phyloP scores from a whole-genome alignment of 192 early-diverging fungal genomes.

The Entomortierella beljakovae region DNA sequence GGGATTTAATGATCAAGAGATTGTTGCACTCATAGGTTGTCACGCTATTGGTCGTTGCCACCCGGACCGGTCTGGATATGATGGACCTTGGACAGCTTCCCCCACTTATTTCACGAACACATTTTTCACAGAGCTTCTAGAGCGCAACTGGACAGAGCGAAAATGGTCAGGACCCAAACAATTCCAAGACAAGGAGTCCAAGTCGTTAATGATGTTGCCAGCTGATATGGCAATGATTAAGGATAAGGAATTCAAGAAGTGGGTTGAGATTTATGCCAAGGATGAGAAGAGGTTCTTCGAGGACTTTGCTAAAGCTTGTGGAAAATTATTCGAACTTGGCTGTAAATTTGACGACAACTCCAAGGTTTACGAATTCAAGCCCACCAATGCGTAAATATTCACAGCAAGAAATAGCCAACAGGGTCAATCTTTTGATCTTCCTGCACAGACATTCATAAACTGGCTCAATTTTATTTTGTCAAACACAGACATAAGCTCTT shows the following conservation, averaged over 20 bases:
- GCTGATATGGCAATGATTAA: constrained; percentile 72
- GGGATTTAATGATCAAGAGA: constrained; percentile 76
- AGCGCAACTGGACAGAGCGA: constrained; percentile 87
- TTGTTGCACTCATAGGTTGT: constrained; percentile 83
- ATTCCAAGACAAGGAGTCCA: constrained; percentile 83
- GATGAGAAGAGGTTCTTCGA: constrained; percentile 88
- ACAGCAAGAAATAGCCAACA: too few relatives aligned
- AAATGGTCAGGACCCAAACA: constrained; percentile 87
- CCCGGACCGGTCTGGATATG: constrained; percentile 77
- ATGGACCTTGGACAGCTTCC: constrained; percentile 91
- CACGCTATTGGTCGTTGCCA: constrained; percentile 86
- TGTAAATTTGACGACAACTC: constrained; percentile 76
- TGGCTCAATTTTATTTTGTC: too few relatives aligned
- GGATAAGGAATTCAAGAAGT: constrained; percentile 78
- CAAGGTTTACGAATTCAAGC: constrained; percentile 75
- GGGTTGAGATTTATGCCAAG: constrained; percentile 89
- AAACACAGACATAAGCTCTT: too few relatives aligned
- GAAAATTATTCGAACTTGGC: constrained; percentile 91
- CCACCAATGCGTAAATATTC: constrained; percentile 57
- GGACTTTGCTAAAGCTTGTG: constrained; percentile 88
- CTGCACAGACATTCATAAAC: too few relatives aligned
- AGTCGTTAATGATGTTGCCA: constrained; percentile 77
- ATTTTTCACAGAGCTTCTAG: constrained; percentile 83
- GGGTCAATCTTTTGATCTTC: too few relatives aligned
- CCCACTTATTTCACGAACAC: constrained; percentile 93